Percentiles rank a stretch among this genome's conserved stretches.
Conservation (phyloP, 2,329 filamentous ascomycete genomes). For the Epicoccum sorghinum region DNA sequence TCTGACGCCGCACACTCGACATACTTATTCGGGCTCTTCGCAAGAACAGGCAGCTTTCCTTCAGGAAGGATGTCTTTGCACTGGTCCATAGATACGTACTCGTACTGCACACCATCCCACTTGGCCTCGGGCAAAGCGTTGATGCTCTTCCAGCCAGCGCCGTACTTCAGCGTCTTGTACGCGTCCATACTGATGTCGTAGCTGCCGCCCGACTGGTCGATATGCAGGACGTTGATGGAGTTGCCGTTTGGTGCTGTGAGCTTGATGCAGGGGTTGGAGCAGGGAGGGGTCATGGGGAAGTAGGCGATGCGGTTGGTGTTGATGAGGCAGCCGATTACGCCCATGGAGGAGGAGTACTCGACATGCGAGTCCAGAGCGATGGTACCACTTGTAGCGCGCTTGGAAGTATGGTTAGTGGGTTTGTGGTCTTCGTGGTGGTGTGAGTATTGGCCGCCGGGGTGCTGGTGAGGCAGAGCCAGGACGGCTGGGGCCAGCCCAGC, state of each 20-base stretch:
- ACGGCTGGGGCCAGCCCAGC: background rate
- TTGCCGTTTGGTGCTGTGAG: slow-evolving; percentile 56
- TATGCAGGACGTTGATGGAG: slow-evolving; percentile 62
- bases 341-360: slow-evolving; percentile 62
- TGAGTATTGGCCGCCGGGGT: background rate
- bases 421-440: background rate
- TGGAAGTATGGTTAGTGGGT: background rate
- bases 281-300: slow-evolving; percentile 62
- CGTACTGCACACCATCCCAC: slow-evolving; percentile 61
- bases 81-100: slow-evolving; percentile 55
- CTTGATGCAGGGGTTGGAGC: slow-evolving; percentile 64
- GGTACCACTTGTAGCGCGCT: background rate
- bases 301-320: slow-evolving; percentile 67
- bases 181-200: slow-evolving; percentile 67
- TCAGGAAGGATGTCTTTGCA: slow-evolving; percentile 57
- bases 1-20: slow-evolving; percentile 19
- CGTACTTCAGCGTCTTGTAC: slow-evolving; percentile 64
- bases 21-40: slow-evolving; percentile 23
- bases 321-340: slow-evolving; percentile 65
- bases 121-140: slow-evolving; percentile 44
- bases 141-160: slow-evolving; percentile 53
- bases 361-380: slow-evolving; percentile 49
- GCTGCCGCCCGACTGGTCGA: slow-evolving; percentile 63
- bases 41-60: slow-evolving; percentile 22
- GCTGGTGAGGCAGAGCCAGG: slow-evolving; percentile 1